Conservation (phyloP, 78 protist species). For the Dictyostelium intermedium region DNA sequence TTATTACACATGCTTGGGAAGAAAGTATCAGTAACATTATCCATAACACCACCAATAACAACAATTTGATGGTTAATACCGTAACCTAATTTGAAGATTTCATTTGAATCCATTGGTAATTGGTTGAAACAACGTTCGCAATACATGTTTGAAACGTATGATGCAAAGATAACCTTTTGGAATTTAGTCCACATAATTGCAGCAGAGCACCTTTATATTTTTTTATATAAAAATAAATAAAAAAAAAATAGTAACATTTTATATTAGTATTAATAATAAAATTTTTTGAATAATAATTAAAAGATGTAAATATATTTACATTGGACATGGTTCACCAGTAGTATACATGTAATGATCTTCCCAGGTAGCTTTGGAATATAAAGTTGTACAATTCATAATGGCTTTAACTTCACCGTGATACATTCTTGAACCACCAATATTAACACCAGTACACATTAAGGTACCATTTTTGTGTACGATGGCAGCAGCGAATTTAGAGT, state of each 20-base stretch:
- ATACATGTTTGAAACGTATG: conserved; percentile 40
- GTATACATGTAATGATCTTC: conserved; percentile 30
- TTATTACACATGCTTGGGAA: background rate
- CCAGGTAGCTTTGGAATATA: background rate
- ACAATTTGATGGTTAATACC: background rate
- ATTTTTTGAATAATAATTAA: no score
- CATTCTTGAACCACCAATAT: conserved; percentile 5
- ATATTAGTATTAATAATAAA: background rate
- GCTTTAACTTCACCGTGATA: conserved; percentile 52
- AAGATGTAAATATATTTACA: background rate
- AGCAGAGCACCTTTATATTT: background rate
- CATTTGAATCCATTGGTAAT: conserved; percentile 38
- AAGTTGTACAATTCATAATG: conserved; percentile 20
- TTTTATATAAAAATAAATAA: background rate
- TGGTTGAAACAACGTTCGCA: conserved; percentile 59
- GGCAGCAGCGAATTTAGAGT: conserved; percentile 31
- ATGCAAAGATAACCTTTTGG: conserved; percentile 18
- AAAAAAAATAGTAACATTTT: background rate
- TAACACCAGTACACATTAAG: conserved; percentile 21
- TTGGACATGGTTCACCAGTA: conserved; percentile 62
- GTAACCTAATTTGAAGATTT: conserved; percentile 21
- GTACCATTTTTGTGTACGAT: conserved; percentile 34
- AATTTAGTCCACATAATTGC: conserved; percentile 16
- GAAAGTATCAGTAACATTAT: background rate
- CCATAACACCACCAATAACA: conserved; percentile 49